Evolutionary conservation across 305 asterid genomes (phyloP).

Genomic region (Plantago coronopus): DNA sequence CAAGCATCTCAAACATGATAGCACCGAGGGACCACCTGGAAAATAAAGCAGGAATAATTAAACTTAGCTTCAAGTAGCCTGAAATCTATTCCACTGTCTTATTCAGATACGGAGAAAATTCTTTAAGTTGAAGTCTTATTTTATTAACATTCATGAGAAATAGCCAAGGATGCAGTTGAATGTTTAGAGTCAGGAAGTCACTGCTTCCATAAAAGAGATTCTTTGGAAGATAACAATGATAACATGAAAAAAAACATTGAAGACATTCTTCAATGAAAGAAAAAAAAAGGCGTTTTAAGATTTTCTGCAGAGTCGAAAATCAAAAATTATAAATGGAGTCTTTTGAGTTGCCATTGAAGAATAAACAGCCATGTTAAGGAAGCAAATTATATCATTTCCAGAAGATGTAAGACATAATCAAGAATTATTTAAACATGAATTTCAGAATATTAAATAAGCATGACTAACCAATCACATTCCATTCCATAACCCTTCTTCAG

Average conservation of each 20-base stretch:
- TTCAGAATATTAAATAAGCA: conserved; percentile 16
- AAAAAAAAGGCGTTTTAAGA: conserved; percentile 2
- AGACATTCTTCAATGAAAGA: neutral
- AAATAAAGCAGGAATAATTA: neutral
- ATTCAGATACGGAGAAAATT: no score
- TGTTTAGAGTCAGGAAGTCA: no score
- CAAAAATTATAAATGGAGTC: neutral
- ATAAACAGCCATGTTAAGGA: neutral
- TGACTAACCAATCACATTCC: conserved; percentile 97
- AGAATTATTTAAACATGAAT: conserved; percentile 6
- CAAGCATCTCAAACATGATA: conserved; percentile 49
- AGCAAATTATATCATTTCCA: conserved; percentile 12
- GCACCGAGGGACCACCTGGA: conserved; percentile 47
- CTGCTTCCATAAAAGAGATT: no score
- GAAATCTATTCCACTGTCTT: neutral
- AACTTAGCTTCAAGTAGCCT: neutral
- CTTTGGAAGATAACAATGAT: conserved; percentile 10
- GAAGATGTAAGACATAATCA: conserved; percentile 16
- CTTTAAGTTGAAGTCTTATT: no score
- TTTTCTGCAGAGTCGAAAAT: conserved; percentile 3
- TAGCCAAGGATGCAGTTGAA: no score
- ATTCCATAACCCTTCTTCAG: conserved; percentile 94
- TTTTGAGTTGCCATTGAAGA: neutral
- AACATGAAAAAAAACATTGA: no score
- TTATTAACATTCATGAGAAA: no score